Base-by-base conservation (phyloP, 768 basidiomycete species). In the Lepiota venenata region DNA sequence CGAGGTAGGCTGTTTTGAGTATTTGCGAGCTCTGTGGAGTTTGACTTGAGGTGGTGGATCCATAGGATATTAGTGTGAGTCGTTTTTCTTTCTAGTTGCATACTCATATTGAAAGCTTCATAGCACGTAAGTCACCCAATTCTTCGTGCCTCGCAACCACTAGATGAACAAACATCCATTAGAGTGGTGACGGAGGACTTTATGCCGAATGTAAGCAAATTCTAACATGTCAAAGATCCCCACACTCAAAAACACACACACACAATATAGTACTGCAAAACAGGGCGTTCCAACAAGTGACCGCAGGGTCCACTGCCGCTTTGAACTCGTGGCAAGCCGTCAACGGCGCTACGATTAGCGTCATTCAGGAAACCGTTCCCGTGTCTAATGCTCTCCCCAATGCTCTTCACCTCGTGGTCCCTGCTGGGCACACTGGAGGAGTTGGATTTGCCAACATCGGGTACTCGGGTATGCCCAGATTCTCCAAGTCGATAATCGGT, bases 141-240 rank as follows among this genome's bases (percentile, higher is more conserved):
- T n/a, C 21, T 51, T 35, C 7, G 36, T 36, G 8, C 25, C 20
- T 14, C 38, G 22, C 27, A 18, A 4, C 16, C 7, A 27, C 20
- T 45, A 15, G 38, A 20, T 32, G 2, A 36, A 15, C 47, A 5
- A 15, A 14, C 18, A n/a, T 37, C 18, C 20, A 14, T 22, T 50
- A 86, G 83, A 84, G 84, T 56, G 83, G 83, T 16, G 85, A 87
- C 56, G 84, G 85, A 32, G 84, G 85, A 1, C 63, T 87, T n/a
- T 86, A 87, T 47, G 84, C 75, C 3, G 85, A 86, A 65, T 63
- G 83, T 82, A 47, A 46, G 72, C 64, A 15, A n/a, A 44, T 14
- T 21, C 14, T n/a, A 7, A 20, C 18, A 29, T 21, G 20, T 9
- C 46, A 11, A n/a, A 12, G 39, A 11, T 36, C 10, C 45, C 2